These are phyloP conservation scores for Sabuloglossum arenarium DNA, from an alignment of 495 filamentous ascomycete species.

Conservation along the genomic window DNA sequence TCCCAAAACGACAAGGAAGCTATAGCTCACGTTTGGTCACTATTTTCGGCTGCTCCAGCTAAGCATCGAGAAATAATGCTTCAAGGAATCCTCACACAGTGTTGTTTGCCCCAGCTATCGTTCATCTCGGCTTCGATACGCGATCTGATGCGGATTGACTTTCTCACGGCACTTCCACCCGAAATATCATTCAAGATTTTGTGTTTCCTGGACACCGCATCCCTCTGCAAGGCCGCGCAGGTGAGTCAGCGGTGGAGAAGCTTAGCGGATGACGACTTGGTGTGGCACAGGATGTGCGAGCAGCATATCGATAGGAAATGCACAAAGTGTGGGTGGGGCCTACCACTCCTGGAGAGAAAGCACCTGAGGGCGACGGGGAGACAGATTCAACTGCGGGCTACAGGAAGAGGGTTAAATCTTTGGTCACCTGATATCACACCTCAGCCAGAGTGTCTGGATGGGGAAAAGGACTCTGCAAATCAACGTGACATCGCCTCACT, in stretches of 20 bases:
- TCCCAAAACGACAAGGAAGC: conserved; percentile 72
- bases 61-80: conserved; percentile 92
- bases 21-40: conserved; percentile 88
- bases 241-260: conserved; percentile 75
- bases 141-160: conserved; percentile 91
- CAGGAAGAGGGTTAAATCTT: conserved; percentile 23
- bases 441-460: conserved; percentile 14
- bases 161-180: conserved; percentile 65
- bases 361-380: conserved; percentile 70
- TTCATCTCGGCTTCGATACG: conserved; percentile 69
- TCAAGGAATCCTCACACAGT: conserved; percentile 82
- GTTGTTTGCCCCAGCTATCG: conserved; percentile 92
- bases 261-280: conserved; percentile 86
- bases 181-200: conserved; percentile 89
- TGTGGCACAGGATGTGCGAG: conserved; percentile 98
- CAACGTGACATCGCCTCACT: background rate
- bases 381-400: conserved; percentile 56
- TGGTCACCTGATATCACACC: conserved; percentile 32
- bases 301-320: conserved; percentile 96
- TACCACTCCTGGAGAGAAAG: conserved; percentile 77
- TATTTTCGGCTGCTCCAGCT: conserved; percentile 86
- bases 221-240: conserved; percentile 92
- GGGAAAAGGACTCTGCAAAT: conserved; percentile 1
- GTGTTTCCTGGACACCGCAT: conserved; percentile 79
- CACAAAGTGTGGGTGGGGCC: conserved; percentile 88